Evolutionary conservation across 306 rosid genomes (phyloP).

Genomic region (Malus asiatica): DNA sequence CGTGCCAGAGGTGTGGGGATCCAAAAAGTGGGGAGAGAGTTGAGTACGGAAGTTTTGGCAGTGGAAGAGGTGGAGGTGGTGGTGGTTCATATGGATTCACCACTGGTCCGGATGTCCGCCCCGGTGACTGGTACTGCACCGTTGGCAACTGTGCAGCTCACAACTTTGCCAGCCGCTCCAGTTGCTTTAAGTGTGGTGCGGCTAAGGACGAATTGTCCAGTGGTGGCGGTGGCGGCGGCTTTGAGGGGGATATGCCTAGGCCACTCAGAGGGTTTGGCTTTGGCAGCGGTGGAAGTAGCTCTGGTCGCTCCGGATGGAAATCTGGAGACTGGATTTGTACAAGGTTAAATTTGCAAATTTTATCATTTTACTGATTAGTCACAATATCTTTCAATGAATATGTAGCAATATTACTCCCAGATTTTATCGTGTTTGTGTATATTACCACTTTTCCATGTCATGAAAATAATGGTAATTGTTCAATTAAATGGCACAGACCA

Average conservation of each 20-base stretch:
- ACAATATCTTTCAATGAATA: neutral
- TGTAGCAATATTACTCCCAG: neutral
- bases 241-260: constrained; percentile 42
- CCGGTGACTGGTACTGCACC: constrained; percentile 88
- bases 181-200: constrained; percentile 87
- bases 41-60: constrained; percentile 33
- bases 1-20: constrained; percentile 75
- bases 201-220: constrained; percentile 53
- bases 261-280: constrained; percentile 36
- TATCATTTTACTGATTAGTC: neutral
- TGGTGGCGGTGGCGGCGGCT: constrained; percentile 26
- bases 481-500: constrained; percentile 30
- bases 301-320: constrained; percentile 77
- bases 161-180: constrained; percentile 88
- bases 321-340: constrained; percentile 91
- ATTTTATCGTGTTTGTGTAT: neutral
- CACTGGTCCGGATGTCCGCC: constrained; percentile 83
- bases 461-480: neutral
- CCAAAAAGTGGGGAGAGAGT: constrained; percentile 27
- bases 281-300: constrained; percentile 25
- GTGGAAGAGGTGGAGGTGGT: constrained; percentile 27
- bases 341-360: constrained; percentile 36
- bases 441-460: neutral
- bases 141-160: constrained; percentile 77
- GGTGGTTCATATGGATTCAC: constrained; percentile 56